Evolutionary conservation across 768 basidiomycete genomes (phyloP).

Genomic region (Wakefieldia striispora): DNA sequence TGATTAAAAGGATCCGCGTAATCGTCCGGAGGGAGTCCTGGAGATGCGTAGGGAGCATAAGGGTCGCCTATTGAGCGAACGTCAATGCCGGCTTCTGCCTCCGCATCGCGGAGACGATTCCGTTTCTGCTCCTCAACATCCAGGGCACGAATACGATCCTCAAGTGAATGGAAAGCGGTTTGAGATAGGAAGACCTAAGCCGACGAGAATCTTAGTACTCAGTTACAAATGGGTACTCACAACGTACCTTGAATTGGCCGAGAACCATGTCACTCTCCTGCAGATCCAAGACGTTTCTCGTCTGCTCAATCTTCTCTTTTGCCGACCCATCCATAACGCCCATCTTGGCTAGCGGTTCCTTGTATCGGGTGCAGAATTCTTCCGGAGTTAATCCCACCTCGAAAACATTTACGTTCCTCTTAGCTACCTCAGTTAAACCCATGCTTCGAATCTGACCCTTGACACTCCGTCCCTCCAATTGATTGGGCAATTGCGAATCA

Average conservation of each 20-base stretch:
- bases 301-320: slow-evolving; percentile 59
- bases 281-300: slow-evolving; percentile 53
- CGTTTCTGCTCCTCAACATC: slow-evolving; percentile 88
- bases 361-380: slow-evolving; percentile 87
- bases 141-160: slow-evolving; percentile 78
- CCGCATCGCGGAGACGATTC: slow-evolving; percentile 72
- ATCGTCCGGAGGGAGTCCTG: slow-evolving; percentile 41
- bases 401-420: slow-evolving; percentile 61
- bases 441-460: slow-evolving; percentile 87
- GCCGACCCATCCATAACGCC: slow-evolving; percentile 60
- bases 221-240: background rate
- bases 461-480: slow-evolving; percentile 87
- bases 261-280: slow-evolving; percentile 73
- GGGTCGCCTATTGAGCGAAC: slow-evolving; percentile 59
- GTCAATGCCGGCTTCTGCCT: slow-evolving; percentile 66
- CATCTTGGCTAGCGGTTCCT: slow-evolving; percentile 54
- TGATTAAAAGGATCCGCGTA: slow-evolving; percentile 54
- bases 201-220: slow-evolving; percentile 1
- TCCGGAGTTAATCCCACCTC: slow-evolving; percentile 83
- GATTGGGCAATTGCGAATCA: slow-evolving; percentile 91
- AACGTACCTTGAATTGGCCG: slow-evolving; percentile 77
- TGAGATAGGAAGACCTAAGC: slow-evolving; percentile 88
- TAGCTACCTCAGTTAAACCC: slow-evolving; percentile 76
- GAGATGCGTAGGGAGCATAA: slow-evolving; percentile 72
- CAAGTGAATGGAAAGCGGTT: slow-evolving; percentile 79